These are phyloP conservation scores for Carex parvula DNA, from an alignment of 176 grass and related monocot species.

Conservation along the genomic window DNA sequence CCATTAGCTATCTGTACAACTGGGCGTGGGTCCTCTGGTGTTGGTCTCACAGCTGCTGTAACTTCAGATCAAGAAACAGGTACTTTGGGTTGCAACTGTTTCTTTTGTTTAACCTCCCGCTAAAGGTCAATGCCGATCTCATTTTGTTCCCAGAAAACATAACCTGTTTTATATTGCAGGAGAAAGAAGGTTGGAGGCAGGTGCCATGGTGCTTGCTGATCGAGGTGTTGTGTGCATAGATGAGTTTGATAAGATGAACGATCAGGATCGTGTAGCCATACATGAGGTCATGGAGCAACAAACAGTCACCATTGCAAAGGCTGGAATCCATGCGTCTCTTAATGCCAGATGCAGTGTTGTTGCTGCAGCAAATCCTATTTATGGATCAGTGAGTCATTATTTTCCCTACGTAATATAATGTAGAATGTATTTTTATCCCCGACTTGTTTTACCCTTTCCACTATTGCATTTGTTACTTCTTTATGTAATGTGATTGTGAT, in stretches of 20 bases:
- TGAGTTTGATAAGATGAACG: constrained; percentile 99
- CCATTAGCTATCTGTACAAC: constrained; percentile 94
- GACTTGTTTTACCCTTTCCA: background rate
- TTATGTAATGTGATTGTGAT: background rate
- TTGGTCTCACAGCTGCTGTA: constrained; percentile 93
- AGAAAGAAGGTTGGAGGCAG: constrained; percentile 97
- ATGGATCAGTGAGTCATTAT: constrained; percentile 70
- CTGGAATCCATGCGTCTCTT: constrained; percentile 93
- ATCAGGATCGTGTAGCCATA: constrained; percentile 93
- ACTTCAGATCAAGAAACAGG: constrained; percentile 98
- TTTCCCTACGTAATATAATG: background rate
- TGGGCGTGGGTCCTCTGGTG: constrained; percentile 94
- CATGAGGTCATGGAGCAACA: constrained; percentile 99
- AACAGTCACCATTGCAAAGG: constrained; percentile 97
- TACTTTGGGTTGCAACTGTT: constrained; percentile 21
- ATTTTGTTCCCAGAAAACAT: background rate
- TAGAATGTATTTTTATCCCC: background rate
- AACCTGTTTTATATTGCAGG: constrained; percentile 38
- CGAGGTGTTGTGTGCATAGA: constrained; percentile 94
- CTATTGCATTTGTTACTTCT: background rate
- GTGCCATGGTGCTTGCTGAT: constrained; percentile 99
- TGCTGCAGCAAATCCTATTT: constrained; percentile 98
- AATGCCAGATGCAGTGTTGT: constrained; percentile 98
- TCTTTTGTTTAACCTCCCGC: background rate
- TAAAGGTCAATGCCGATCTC: background rate